These are phyloP conservation scores for Syzygium grande DNA, from an alignment of 345 rosid genomes.

Conservation along the genomic window DNA sequence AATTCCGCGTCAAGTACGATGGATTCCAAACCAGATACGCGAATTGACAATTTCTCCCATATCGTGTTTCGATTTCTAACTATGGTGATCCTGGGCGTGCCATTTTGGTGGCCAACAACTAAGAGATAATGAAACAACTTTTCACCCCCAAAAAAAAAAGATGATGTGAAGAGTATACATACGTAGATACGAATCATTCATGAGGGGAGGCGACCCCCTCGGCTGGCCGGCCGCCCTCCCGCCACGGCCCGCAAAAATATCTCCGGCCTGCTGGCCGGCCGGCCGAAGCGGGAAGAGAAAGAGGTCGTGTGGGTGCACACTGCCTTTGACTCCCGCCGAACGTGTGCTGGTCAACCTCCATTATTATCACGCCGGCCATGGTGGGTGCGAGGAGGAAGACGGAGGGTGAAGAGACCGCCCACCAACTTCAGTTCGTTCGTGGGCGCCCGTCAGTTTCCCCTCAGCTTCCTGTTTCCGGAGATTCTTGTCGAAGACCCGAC, in stretches of 20 bases:
- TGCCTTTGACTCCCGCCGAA: background rate
- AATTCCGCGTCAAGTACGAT: too few relatives aligned
- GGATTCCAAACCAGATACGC: too few relatives aligned
- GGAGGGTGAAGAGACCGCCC: background rate
- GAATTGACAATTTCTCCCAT: too few relatives aligned
- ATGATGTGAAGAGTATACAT: too few relatives aligned
- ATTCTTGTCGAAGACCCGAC: background rate
- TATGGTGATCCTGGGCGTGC: too few relatives aligned
- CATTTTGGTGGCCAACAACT: too few relatives aligned
- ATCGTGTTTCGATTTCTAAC: too few relatives aligned
- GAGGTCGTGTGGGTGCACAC: background rate
- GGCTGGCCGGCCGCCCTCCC: fast-evolving
- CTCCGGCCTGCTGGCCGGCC: background rate
- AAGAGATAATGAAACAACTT: background rate
- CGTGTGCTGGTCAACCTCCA: background rate
- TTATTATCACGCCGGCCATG: background rate
- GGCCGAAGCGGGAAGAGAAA: background rate
- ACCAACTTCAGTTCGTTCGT: background rate
- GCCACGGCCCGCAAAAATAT: background rate
- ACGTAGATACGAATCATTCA: too few relatives aligned
- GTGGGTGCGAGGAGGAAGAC: background rate
- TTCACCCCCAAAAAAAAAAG: background rate
- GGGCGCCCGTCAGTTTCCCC: background rate
- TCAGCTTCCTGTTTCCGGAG: background rate
- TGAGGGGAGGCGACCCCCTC: too few relatives aligned